Evolutionary conservation across 1,284 basidiomycete genomes (phyloP).

Genomic region (Acaromyces ingoldii): DNA sequence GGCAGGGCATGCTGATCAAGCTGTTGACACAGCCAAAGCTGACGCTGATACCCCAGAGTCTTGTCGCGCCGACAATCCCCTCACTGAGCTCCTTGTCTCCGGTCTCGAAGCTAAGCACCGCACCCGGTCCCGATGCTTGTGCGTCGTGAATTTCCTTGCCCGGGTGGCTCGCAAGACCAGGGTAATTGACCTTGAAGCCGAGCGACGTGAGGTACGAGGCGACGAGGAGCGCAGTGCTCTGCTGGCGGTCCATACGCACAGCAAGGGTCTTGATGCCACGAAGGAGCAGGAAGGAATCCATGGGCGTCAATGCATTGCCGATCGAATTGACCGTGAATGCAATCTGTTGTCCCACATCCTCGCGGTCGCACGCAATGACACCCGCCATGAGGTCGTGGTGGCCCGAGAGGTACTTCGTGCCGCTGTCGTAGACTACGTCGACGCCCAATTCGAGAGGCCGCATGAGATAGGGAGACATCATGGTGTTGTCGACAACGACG

Average conservation of each 20-base stretch:
- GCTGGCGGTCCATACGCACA: constrained; percentile 92
- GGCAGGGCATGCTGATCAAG: constrained; percentile 97
- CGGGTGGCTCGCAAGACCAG: constrained; percentile 78
- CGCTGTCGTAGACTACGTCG: constrained; percentile 96
- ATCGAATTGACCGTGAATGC: constrained; percentile 92
- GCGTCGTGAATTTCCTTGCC: constrained; percentile 75
- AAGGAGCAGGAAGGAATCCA: constrained; percentile 78
- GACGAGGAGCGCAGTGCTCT: constrained; percentile 74
- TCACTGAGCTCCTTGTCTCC: constrained; percentile 86
- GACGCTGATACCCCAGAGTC: constrained; percentile 95
- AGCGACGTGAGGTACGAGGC: constrained; percentile 79
- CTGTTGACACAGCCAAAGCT: constrained; percentile 98
- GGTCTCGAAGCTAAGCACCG: constrained; percentile 91
- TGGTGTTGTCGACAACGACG: constrained; percentile 77
- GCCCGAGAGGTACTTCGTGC: constrained; percentile 93
- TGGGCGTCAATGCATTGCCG: constrained; percentile 88
- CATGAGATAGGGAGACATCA: constrained; percentile 99
- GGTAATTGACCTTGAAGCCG: constrained; percentile 91
- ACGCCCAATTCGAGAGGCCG: constrained; percentile 90
- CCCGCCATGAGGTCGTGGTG: constrained; percentile 98
- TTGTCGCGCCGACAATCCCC: constrained; percentile 82
- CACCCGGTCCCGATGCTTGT: constrained; percentile 77
- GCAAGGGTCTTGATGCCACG: constrained; percentile 96
- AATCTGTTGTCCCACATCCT: constrained; percentile 64
- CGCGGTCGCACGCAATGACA: constrained; percentile 70